Evolutionary conservation across 2,329 filamentous ascomycete genomes (phyloP), one percentile per base, ranked within the genome.

Genomic region (Stemphylium vesicarium): DNA sequence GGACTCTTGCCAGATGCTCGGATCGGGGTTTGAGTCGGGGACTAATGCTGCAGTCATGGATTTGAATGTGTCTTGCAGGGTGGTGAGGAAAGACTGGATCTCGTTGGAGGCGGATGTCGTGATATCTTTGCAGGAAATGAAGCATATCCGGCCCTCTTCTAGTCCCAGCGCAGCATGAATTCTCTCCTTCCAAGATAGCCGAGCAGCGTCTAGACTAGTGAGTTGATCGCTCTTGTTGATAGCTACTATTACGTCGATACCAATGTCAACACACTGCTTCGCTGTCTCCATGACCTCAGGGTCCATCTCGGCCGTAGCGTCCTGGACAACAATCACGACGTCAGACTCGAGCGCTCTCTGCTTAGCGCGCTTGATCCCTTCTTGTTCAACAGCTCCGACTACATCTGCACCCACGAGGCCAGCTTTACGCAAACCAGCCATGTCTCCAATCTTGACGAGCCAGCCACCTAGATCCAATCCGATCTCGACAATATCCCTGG

Each of bases 361-460:
- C 72, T 89, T 91, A 7, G 95, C 95, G 44, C 95, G 84, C 45
- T 89, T 86, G 70, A 99, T 98, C 1, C 95, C 95, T 75, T 99
- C 95, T 71, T 88, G 81, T 71, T 99, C 95, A 22, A 99, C 83
- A 9, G 83, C 80, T 0, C 92, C 91, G 56, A 96, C 85, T 4
- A 67, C 60, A 50, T 65, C 56, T 24, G 65, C 50, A 44, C 64
- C 63, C 15, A 58, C 63, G 56, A 72, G 48, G 20, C 68, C 71
- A 44, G 74, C 74, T 42, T 82, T 85, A 44, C 92, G 83, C 63
- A 99, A 85, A 1, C 95, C 95, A 16, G 95, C 95, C 67, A 95
- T 98, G 77, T 99, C 95, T 13, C 94, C 93, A 70, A 99, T 88
- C n/a, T 90, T 91, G 75, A 93, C 96, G 44, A 96, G 86, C 78